Evolutionary conservation across 768 basidiomycete genomes (phyloP).

Genomic region (Serpula lacrymans): DNA sequence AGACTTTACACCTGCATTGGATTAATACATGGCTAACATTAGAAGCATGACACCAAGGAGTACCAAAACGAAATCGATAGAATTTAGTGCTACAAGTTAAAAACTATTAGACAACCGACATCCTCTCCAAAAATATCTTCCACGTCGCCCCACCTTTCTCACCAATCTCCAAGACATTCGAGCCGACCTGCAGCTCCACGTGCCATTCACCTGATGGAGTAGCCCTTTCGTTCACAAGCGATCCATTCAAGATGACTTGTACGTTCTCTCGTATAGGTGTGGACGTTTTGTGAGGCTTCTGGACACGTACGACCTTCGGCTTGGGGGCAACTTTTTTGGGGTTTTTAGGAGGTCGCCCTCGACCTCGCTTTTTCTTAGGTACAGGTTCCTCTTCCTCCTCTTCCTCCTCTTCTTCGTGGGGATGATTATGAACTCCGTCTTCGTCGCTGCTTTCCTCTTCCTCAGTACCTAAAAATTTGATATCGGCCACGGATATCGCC

Average conservation of each 20-base stretch:
- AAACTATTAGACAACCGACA: slow-evolving; percentile 19
- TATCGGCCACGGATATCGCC: slow-evolving; percentile 48
- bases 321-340: slow-evolving; percentile 32
- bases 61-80: slow-evolving; percentile 11
- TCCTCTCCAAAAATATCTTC: slow-evolving; percentile 64
- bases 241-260: slow-evolving; percentile 64
- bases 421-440: slow-evolving; percentile 40
- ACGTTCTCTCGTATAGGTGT: slow-evolving; percentile 42
- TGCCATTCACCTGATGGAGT: slow-evolving; percentile 57
- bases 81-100: too few species aligned
- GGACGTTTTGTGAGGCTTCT: slow-evolving; percentile 42
- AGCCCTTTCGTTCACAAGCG: slow-evolving; percentile 41
- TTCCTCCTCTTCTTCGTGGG: slow-evolving; percentile 45
- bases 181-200: slow-evolving; percentile 54
- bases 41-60: slow-evolving; percentile 27
- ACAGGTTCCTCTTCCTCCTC: slow-evolving; percentile 36
- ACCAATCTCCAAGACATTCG: slow-evolving; percentile 67
- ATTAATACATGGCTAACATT: slow-evolving; percentile 29
- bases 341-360: slow-evolving; percentile 31
- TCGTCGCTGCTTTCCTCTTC: slow-evolving; percentile 61
- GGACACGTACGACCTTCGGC: slow-evolving; percentile 24
- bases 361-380: slow-evolving; percentile 40
- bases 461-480: slow-evolving; percentile 53
- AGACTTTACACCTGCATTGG: slow-evolving; percentile 15
- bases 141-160: slow-evolving; percentile 66